Evolutionary conservation across 2,329 filamentous ascomycete species (phyloP).

Genomic region (Fonsecaea erecta): DNA sequence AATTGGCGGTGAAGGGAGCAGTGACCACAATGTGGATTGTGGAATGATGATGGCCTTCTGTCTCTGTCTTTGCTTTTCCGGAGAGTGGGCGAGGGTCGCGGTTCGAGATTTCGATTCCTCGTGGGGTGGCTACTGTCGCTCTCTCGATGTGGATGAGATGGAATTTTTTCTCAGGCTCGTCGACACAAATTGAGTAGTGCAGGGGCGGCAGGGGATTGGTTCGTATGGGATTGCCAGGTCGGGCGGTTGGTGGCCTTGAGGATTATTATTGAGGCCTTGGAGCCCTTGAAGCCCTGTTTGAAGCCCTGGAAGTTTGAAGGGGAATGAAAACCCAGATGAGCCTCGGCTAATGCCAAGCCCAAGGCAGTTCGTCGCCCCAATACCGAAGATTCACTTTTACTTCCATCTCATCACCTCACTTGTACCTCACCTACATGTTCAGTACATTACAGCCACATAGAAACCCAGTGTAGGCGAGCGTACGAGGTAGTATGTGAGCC

Average conservation of each 20-base stretch:
- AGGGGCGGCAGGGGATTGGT: neutral
- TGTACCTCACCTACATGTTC: neutral
- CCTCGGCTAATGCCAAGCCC: conserved; percentile 14
- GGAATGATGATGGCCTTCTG: too few relatives aligned
- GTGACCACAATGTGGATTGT: neutral
- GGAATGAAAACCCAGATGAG: conserved; percentile 6
- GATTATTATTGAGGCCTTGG: neutral
- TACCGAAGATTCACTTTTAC: neutral
- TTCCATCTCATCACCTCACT: conserved; percentile 5
- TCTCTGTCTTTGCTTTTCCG: neutral
- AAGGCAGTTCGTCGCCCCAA: too few relatives aligned
- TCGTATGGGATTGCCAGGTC: neutral
- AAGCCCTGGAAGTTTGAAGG: neutral
- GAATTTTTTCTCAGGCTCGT: neutral
- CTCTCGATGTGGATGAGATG: neutral
- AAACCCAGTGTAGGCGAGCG: too few relatives aligned
- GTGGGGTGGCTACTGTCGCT: neutral
- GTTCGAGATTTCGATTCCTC: neutral
- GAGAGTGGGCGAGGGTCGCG: conserved; percentile 5
- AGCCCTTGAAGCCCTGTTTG: neutral
- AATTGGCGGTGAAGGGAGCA: conserved; percentile 15
- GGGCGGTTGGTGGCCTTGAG: neutral
- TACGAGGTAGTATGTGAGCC: too few relatives aligned
- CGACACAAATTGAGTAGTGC: neutral
- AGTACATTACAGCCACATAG: too few relatives aligned